These are phyloP conservation scores for Ganoderma leucocontextum DNA, from an alignment of 1,284 basidiomycete species.

Conservation along the genomic window DNA sequence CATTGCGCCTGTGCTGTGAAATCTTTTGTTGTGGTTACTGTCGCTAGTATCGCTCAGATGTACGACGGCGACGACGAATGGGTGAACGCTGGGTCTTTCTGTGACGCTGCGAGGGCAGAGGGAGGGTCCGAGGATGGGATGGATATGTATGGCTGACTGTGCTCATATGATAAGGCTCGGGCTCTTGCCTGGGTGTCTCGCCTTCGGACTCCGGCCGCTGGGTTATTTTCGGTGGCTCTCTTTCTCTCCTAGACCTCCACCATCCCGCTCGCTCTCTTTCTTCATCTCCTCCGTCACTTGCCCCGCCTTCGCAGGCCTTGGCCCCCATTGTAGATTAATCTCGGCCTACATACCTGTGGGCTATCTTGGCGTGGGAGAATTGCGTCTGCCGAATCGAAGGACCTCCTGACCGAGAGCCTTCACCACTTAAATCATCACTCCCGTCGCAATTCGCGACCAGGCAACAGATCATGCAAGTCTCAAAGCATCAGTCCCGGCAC, in stretches of 20 bases:
- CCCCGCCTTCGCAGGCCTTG: background rate
- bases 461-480: slow-evolving; percentile 39
- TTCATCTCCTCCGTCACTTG: slow-evolving; percentile 4
- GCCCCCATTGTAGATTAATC: slow-evolving; percentile 1
- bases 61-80: background rate
- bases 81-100: background rate
- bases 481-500: slow-evolving; percentile 50
- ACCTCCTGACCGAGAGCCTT: slow-evolving; percentile 33
- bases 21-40: background rate
- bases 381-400: slow-evolving; percentile 24
- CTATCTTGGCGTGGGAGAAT: slow-evolving; percentile 41
- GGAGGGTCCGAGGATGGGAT: background rate
- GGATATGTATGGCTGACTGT: background rate
- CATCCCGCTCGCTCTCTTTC: slow-evolving; percentile 15
- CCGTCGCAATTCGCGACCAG: slow-evolving; percentile 1
- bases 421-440: background rate
- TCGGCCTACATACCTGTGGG: slow-evolving; percentile 5
- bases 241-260: slow-evolving; percentile 10
- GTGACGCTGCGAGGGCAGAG: background rate
- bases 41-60: background rate
- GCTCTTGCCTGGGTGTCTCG: background rate
- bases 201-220: background rate
- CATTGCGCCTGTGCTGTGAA: background rate
- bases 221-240: slow-evolving; percentile 4
- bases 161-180: background rate